Percentiles rank a stretch among this genome's conserved stretches.
Evolutionary conservation across 208 protist genomes (phyloP).

Genomic region (Pavlovales sp.): DNA sequence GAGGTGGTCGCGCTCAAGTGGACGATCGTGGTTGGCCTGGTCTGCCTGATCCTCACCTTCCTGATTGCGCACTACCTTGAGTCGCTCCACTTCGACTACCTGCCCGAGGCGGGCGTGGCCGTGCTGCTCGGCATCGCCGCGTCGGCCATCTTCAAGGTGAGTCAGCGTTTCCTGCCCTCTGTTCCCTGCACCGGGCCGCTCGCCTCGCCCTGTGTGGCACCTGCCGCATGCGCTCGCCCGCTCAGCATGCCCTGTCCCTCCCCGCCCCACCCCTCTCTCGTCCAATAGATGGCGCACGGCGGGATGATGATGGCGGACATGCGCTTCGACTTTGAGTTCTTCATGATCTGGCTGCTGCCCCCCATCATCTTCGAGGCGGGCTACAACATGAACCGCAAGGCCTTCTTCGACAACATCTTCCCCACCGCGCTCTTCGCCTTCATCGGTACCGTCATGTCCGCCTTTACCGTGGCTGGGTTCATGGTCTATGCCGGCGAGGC

Average conservation of each 20-base stretch:
- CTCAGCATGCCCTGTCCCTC: no score
- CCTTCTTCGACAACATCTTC: constrained; percentile 65
- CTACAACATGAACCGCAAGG: not conserved
- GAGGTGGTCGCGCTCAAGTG: not conserved
- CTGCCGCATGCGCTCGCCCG: no score
- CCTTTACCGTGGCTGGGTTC: constrained; percentile 36
- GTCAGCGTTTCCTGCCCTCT: no score
- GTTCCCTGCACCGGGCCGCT: no score
- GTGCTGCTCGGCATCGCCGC: not conserved
- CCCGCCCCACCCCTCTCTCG: no score
- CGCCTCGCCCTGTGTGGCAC: no score
- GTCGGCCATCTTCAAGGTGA: not conserved
- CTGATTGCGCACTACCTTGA: not conserved
- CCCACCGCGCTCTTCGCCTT: constrained; percentile 64
- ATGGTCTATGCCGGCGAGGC: not conserved
- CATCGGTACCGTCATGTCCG: constrained; percentile 63
- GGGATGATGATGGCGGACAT: not conserved
- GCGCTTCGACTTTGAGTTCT: constrained; percentile 18
- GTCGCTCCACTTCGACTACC: not conserved
- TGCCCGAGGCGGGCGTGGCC: constrained; percentile 20
- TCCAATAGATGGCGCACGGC: no score
- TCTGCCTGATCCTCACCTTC: not conserved
- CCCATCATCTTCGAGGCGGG: constrained; percentile 40
- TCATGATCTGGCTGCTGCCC: constrained; percentile 19
- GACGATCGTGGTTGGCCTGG: not conserved